Percentiles rank a stretch among this genome's conserved stretches.
These are phyloP conservation scores for Eucalyptus globulus DNA, from an alignment of 345 rosid genomes.

Conservation along the genomic window DNA sequence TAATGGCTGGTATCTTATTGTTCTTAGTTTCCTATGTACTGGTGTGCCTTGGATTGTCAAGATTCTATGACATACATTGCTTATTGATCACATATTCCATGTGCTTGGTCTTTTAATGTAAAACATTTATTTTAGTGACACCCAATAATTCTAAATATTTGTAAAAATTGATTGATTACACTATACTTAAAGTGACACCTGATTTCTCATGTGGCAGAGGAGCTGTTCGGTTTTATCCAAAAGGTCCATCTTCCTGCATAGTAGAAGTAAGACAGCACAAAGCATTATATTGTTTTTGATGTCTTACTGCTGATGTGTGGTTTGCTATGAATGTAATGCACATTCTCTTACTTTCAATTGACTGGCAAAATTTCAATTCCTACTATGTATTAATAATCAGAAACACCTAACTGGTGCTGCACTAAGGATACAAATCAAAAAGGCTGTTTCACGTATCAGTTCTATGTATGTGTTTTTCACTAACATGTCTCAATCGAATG, in stretches of 20 bases:
- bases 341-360: not conserved
- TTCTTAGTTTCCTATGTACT: not conserved
- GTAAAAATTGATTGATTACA: not conserved
- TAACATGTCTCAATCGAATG: not conserved
- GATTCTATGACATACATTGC: not conserved
- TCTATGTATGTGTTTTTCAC: not conserved
- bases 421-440: not conserved
- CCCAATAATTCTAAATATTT: not conserved
- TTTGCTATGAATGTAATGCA: not conserved
- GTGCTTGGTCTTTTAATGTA: not conserved
- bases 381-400: not conserved
- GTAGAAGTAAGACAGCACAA: conserved; percentile 50
- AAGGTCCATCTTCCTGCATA: conserved; percentile 57
- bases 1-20: not conserved
- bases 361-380: not conserved
- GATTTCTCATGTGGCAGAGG: conserved; percentile 37
- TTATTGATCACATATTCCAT: not conserved
- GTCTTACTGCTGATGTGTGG: not conserved
- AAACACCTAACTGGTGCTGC: not conserved
- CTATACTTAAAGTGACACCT: not conserved
- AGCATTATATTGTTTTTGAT: not conserved
- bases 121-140: not conserved
- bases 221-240: conserved; percentile 74
- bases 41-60: not conserved
- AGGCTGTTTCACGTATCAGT: not conserved